Conservation (phyloP, 2,329 filamentous ascomycete species). For the Fonsecaea pedrosoi region DNA sequence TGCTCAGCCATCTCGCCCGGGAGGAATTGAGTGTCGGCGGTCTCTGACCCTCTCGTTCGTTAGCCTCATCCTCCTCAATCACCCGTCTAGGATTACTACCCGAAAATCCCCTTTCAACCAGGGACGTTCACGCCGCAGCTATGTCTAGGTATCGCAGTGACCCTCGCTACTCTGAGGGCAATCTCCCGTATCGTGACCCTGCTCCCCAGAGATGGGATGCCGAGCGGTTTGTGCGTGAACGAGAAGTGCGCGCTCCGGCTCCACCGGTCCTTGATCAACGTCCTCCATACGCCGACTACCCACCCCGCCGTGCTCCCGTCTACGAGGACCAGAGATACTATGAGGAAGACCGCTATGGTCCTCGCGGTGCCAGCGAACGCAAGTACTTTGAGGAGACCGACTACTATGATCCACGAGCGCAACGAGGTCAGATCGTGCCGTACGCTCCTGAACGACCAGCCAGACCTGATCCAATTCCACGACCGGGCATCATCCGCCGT, state of each 20-base stretch:
- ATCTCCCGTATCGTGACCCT: conserved; percentile 39
- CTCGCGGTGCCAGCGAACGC: conserved; percentile 50
- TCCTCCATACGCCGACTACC: conserved; percentile 40
- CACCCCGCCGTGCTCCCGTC: conserved; percentile 41
- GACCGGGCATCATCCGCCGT: conserved; percentile 74
- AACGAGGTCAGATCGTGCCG: conserved; percentile 61
- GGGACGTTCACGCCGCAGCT: conserved; percentile 11
- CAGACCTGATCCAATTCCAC: conserved; percentile 58
- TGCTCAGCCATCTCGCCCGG: background rate
- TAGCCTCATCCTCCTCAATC: background rate
- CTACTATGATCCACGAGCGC: conserved; percentile 49
- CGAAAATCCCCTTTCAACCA: background rate
- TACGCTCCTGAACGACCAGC: conserved; percentile 65
- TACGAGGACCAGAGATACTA: conserved; percentile 52
- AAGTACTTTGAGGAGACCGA: conserved; percentile 46
- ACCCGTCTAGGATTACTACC: background rate
- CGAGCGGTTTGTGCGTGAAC: conserved; percentile 52
- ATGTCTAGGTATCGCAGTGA: conserved; percentile 40
- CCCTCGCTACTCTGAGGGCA: conserved; percentile 33
- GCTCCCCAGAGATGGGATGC: conserved; percentile 48
- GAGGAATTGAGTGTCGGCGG: background rate
- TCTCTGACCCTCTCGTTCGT: background rate
- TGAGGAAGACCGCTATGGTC: conserved; percentile 52
- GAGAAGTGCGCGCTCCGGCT: conserved; percentile 48
- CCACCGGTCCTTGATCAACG: conserved; percentile 40